Evolutionary conservation across 2,329 filamentous ascomycete species (phyloP).

Genomic region (Xylaria polymorpha): DNA sequence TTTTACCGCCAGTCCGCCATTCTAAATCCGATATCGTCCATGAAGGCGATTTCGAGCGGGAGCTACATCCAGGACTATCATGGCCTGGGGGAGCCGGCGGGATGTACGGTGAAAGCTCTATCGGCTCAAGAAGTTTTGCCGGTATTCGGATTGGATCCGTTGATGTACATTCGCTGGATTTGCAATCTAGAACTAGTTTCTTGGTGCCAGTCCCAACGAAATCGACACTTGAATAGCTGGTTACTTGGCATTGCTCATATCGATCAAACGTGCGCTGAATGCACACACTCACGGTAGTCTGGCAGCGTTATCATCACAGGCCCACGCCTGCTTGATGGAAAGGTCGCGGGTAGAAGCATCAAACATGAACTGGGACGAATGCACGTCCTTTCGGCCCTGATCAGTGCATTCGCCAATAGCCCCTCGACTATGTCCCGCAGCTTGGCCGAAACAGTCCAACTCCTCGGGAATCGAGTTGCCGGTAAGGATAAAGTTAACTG

Average conservation of each 20-base stretch:
- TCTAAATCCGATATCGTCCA: conserved; percentile 18
- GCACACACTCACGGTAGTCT: conserved; percentile 1
- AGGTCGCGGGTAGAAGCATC: not conserved
- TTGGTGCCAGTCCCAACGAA: not conserved
- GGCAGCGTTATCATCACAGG: conserved; percentile 8
- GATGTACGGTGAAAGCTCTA: conserved; percentile 9
- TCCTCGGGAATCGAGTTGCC: not conserved
- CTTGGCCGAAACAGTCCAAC: conserved; percentile 10
- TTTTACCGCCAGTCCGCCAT: conserved; percentile 21
- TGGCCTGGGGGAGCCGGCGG: conserved; percentile 11
- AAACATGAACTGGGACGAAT: not conserved
- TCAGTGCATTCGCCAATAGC: conserved; percentile 1
- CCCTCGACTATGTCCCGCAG: not conserved
- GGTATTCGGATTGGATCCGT: conserved; percentile 4
- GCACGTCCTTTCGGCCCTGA: not conserved
- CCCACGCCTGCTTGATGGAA: conserved; percentile 5
- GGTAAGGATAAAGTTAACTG: conserved; percentile 12
- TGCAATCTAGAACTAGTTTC: not conserved
- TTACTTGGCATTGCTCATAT: not conserved
- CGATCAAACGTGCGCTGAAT: not conserved
- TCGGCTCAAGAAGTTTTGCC: conserved; percentile 2
- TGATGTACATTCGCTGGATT: conserved; percentile 9
- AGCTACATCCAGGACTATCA: conserved; percentile 8
- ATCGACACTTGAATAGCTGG: conserved; percentile 14
- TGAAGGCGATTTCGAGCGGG: conserved; percentile 5